A percentile compares a stretch with the other conserved stretches of the same genome.
Evolutionary conservation across 441 rosid genomes (phyloP).

Genomic region (Gossypium schwendimanii): DNA sequence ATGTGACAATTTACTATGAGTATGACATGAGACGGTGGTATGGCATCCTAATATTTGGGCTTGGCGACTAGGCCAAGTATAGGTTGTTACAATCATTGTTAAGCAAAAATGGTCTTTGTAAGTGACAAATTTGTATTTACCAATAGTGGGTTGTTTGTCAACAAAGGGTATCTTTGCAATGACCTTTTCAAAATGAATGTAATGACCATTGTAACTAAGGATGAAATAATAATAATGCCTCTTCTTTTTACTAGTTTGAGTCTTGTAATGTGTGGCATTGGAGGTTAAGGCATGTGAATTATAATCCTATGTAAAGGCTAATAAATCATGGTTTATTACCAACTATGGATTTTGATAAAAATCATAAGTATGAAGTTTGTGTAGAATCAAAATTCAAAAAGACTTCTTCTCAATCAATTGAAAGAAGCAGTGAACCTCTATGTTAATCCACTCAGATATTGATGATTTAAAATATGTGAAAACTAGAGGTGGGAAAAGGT

Average conservation of each 20-base stretch:
- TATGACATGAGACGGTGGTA: too few species aligned
- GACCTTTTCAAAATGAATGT: not conserved
- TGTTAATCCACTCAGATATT: too few species aligned
- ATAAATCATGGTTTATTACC: not conserved
- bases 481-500: too few species aligned
- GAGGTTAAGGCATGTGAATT: not conserved
- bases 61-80: too few species aligned
- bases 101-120: not conserved
- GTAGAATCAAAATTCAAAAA: not conserved
- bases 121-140: not conserved
- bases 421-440: not conserved
- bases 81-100: too few species aligned
- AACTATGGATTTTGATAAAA: not conserved
- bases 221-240: not conserved
- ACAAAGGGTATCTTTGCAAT: not conserved
- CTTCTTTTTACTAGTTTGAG: not conserved
- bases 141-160: not conserved
- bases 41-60: too few species aligned
- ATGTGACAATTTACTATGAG: too few species aligned
- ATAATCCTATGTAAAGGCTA: not conserved
- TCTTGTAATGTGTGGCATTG: not conserved
- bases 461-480: not conserved
- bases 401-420: not conserved
- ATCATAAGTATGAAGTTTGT: not conserved
- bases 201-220: not conserved